These are phyloP conservation scores for Yarrowia bubula DNA, from an alignment of 805 yeast genomes.

Conservation along the genomic window DNA sequence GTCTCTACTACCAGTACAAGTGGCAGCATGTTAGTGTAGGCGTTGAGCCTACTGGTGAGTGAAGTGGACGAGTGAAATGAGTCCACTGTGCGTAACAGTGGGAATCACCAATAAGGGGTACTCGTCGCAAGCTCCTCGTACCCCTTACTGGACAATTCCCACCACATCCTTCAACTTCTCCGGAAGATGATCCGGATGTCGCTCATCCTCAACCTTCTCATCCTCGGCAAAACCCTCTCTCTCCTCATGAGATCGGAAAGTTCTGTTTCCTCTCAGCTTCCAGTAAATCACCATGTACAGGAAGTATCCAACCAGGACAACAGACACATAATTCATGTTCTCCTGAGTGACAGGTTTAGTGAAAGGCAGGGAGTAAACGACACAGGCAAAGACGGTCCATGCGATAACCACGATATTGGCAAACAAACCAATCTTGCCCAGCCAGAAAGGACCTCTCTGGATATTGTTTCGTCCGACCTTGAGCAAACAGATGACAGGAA, in stretches of 20 bases:
- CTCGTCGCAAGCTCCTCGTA: too few relatives aligned
- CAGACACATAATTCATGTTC: constrained; percentile 56
- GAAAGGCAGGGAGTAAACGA: constrained; percentile 62
- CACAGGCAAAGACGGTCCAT: constrained; percentile 60
- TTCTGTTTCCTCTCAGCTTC: constrained; percentile 10
- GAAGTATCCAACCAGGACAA: constrained; percentile 10
- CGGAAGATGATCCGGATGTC: neutral
- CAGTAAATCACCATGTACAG: constrained; percentile 13
- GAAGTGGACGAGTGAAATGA: too few relatives aligned
- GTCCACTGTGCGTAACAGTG: too few relatives aligned
- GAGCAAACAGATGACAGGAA: constrained; percentile 53
- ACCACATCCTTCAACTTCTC: constrained; percentile 13
- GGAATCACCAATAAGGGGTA: too few relatives aligned
- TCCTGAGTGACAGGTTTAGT: constrained; percentile 58
- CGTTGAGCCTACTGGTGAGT: too few relatives aligned
- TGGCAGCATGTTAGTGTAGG: neutral
- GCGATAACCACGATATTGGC: constrained; percentile 42
- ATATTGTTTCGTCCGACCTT: constrained; percentile 52
- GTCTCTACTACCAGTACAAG: neutral
- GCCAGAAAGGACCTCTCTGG: constrained; percentile 31
- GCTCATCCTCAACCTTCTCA: neutral
- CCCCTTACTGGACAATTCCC: neutral
- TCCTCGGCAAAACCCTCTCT: constrained; percentile 15
- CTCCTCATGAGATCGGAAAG: constrained; percentile 16
- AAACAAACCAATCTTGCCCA: constrained; percentile 31